Evolutionary conservation across 371 early-diverging fungal genomes (phyloP), one percentile per base, ranked within the genome.

Genomic region (Choanephora cucurbitarum): DNA sequence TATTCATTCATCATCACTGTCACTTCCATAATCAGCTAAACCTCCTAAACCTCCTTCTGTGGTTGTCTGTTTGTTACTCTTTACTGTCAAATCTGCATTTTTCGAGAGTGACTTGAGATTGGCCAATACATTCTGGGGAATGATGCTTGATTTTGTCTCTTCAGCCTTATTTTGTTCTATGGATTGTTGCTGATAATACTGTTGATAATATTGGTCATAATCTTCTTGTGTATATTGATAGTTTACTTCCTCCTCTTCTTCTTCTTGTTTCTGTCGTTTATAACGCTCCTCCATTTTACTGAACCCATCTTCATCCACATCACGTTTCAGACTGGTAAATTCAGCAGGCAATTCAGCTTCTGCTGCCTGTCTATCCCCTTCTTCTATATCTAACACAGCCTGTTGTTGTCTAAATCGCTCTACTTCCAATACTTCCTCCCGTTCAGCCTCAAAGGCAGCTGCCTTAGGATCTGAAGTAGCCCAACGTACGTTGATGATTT

Each of bases 401-500:
- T 45, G 41, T 43, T 52, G 49, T 78, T 52, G 42, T 49, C 42
- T 49, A 64, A 68, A 55, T 48, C 52, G 46, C 10, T 49, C 48
- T 18, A 32, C 32, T 39, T 50, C 43, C 15, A 41, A 19, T 22
- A 22, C 49, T 19, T 58, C 60, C 31, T 52, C 60, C 37, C 66
- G 64, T 18, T 63, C 65, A 44, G 64, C 69, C 23, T 66, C 78
- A 31, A 80, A 79, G 2, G 73, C 73, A 48, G 69, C 69, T 9
- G 91, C 87, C 63, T 91, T 90, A 2, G 91, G 90, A 65, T 92
- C 91, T 49, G 90, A 90, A 0, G 86, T 87, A 2, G 94, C 94
- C 94, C 94, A 93, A 53, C 88, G 74, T 18, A 80, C 77, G 45
- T 79, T 79, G 37, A 79, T 54, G 47, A 75, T 76, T 41, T 79